A percentile compares a stretch with the other conserved stretches of the same genome.
Conservation (phyloP, 2,329 filamentous ascomycete species). For the Penicillium janthinellum region DNA sequence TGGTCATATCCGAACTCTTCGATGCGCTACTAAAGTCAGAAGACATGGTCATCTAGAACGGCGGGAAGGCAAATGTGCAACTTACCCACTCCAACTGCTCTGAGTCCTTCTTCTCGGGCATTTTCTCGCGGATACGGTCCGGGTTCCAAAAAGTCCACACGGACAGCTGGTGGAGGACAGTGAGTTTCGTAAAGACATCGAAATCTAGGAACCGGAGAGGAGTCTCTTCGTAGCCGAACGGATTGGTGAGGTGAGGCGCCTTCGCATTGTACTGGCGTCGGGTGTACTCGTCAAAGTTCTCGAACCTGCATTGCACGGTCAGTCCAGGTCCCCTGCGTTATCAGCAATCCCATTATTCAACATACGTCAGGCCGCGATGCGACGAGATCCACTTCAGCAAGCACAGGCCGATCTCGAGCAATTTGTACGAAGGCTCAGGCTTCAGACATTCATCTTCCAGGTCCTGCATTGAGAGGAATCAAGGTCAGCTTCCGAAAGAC, state of each 20-base stretch:
- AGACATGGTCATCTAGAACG: neutral
- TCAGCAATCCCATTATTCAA: slow-evolving; percentile 21
- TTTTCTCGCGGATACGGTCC: slow-evolving; percentile 81
- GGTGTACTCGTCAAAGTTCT: slow-evolving; percentile 91
- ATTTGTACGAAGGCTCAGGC: slow-evolving; percentile 67
- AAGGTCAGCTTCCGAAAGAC: slow-evolving; percentile 15
- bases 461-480: slow-evolving; percentile 59
- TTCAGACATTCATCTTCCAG: slow-evolving; percentile 87
- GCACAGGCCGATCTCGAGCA: slow-evolving; percentile 80
- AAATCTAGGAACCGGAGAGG: slow-evolving; percentile 77
- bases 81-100: slow-evolving; percentile 84
- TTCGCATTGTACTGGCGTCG: slow-evolving; percentile 85
- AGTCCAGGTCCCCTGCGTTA: slow-evolving; percentile 6
- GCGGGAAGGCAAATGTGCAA: neutral
- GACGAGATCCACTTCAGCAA: slow-evolving; percentile 92
- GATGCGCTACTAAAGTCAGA: slow-evolving; percentile 43
- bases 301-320: slow-evolving; percentile 58
- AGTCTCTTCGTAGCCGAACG: slow-evolving; percentile 76
- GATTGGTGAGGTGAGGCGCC: slow-evolving; percentile 71
- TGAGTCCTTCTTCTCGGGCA: slow-evolving; percentile 76
- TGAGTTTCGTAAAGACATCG: slow-evolving; percentile 76
- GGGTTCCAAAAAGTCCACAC: slow-evolving; percentile 86
- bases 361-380: slow-evolving; percentile 87
- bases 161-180: slow-evolving; percentile 82
- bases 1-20: slow-evolving; percentile 73